These are phyloP conservation scores for Cephalotrichum gorgonifer DNA, from an alignment of 2,329 filamentous ascomycete genomes.

Conservation along the genomic window DNA sequence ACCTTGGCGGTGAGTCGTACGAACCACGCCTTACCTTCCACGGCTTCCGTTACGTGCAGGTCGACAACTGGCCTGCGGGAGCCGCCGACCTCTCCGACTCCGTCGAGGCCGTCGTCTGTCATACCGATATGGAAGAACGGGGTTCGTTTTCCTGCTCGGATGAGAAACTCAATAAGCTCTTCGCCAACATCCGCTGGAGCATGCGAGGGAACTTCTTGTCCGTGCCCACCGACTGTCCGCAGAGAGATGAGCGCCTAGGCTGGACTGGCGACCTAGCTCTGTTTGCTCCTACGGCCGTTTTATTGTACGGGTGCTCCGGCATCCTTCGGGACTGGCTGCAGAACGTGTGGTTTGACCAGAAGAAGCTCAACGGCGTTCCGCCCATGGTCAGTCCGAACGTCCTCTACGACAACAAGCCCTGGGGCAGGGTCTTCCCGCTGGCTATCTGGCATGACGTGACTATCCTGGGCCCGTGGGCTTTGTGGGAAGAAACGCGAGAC, in stretches of 20 bases:
- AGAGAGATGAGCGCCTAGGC: conserved; percentile 42
- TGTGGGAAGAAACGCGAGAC: conserved; percentile 28
- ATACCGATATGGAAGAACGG: conserved; percentile 39
- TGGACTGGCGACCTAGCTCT: conserved; percentile 42
- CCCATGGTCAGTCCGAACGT: conserved; percentile 16
- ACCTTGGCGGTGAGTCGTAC: conserved; percentile 9
- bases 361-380: conserved; percentile 16
- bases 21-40: conserved; percentile 40
- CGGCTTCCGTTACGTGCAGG: conserved; percentile 39
- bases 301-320: conserved; percentile 39
- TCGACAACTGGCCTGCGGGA: conserved; percentile 30
- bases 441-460: conserved; percentile 33
- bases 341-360: conserved; percentile 27
- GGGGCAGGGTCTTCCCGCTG: neutral
- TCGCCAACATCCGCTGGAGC: conserved; percentile 43
- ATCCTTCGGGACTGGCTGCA: conserved; percentile 39
- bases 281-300: conserved; percentile 39
- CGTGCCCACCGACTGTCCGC: conserved; percentile 47
- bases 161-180: conserved; percentile 37
- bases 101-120: conserved; percentile 24
- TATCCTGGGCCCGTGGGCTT: conserved; percentile 28
- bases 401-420: neutral
- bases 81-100: conserved; percentile 10
- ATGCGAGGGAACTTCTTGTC: conserved; percentile 50
- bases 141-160: conserved; percentile 44